A percentile compares a stretch with the other conserved stretches of the same genome.
phyloP scores from a whole-genome alignment of 179 eudicot species.

The Spergularia azorica region DNA sequence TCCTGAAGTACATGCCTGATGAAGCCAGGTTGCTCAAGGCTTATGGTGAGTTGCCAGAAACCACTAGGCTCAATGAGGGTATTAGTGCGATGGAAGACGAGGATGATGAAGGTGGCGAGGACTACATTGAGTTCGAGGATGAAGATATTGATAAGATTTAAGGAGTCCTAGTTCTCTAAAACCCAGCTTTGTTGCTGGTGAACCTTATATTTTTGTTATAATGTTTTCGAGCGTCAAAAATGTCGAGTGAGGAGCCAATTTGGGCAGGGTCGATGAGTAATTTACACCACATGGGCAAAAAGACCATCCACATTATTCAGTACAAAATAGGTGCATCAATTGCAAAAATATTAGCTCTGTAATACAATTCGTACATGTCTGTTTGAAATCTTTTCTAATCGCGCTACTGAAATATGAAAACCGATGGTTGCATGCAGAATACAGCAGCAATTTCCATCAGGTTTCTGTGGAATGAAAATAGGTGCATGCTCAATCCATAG shows the following conservation, averaged over 20 bases:
- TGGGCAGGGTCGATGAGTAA: no score
- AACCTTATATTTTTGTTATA: constrained; percentile 15
- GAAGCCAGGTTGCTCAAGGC: constrained; percentile 76
- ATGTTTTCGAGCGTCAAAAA: constrained; percentile 25
- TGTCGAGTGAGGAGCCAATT: no score
- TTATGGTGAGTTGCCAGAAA: constrained; percentile 71
- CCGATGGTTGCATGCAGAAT: no score
- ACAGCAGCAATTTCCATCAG: no score
- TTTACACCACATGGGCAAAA: no score
- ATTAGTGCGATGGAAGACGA: constrained; percentile 56
- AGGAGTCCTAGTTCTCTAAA: not conserved
- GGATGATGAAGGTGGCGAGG: constrained; percentile 54
- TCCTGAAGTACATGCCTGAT: constrained; percentile 88
- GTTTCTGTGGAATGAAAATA: no score
- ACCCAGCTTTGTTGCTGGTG: not conserved
- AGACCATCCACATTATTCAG: no score
- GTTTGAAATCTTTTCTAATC: no score
- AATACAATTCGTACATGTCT: no score
- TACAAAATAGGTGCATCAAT: not conserved
- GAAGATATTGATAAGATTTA: constrained; percentile 76
- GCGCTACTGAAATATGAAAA: no score
- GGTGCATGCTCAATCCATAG: no score
- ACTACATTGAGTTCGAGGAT: constrained; percentile 65
- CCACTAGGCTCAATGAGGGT: constrained; percentile 66
- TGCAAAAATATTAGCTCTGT: not conserved